Base-by-base conservation (phyloP, 129 eudicot species). In the Helianthus tuberosus region DNA sequence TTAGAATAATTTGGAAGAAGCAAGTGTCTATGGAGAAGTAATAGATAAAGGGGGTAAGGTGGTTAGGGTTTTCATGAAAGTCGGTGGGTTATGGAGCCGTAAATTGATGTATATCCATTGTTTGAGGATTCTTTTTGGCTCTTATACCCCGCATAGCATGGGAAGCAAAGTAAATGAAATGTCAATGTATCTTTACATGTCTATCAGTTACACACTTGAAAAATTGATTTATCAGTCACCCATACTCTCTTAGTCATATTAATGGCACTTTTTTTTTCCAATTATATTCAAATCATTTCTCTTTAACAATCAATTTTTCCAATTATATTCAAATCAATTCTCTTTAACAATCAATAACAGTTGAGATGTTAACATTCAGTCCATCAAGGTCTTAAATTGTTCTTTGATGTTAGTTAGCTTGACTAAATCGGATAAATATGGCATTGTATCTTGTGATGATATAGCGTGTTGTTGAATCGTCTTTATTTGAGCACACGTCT, bases 341-440 rank as follows among this genome's bases (percentile, higher is more conserved):
- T 36, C 54, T 38, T 57, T 17, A 17, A 12, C 43, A 2, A 53
- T 58, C 14, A 39, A 44, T 20, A 58, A 71, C 39, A 8, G 57
- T 53, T 72, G 9, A 58, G 25, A 43, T 59, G 46, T 72, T 55
- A 12, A 11, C 54, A 38, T 54, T 17, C 53, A 1, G 23, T 43
- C 52, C 55, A 72, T 72, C 54, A 72, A 39, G 76, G 41, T 72
- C 27, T 57, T 43, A 8, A 43, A 23, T 50, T 29, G 15, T 46
- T 3, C 17, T 44, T 0, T 6, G 12, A 13, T 47, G 59, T 25
- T 47, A 4, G 66, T 55, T 57, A 11, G 3, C 12, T 43, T 55
- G 51, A 55, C 17, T 54, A 17, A 38, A 17, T 25, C 6, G 58
- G 72, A 25, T 67, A 13, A 16, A 54, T 12, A 17, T 47, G 29